Conservation (phyloP, 441 rosid genomes). For the Arabidopsis lyrata region DNA sequence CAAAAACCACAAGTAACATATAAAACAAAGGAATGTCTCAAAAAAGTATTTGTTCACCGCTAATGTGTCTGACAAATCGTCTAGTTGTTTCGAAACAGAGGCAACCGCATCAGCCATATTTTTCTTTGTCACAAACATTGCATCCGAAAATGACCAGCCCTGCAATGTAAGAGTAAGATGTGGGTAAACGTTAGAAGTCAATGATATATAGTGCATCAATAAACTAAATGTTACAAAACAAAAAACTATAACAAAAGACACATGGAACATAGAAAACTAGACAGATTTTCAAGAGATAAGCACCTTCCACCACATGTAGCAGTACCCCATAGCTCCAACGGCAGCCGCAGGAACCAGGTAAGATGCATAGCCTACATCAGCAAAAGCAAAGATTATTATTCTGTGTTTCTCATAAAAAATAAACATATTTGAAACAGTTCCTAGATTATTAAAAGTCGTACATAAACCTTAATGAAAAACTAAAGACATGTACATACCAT, state of each 20-base stretch:
- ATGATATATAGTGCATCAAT: background rate
- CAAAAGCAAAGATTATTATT: constrained; percentile 16
- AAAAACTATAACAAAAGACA: constrained; percentile 25
- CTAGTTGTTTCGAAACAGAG: constrained; percentile 79
- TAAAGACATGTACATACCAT: constrained; percentile 50
- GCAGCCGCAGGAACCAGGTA: constrained; percentile 92
- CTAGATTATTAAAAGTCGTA: constrained; percentile 1
- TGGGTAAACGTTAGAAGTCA: constrained; percentile 6
- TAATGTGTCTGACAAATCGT: constrained; percentile 72
- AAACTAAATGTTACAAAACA: background rate
- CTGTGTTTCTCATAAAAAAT: background rate
- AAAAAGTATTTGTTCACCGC: constrained; percentile 48
- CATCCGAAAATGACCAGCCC: constrained; percentile 92
- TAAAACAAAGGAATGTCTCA: background rate
- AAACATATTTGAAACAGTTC: background rate
- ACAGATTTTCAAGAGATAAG: constrained; percentile 32
- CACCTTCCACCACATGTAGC: constrained; percentile 98
- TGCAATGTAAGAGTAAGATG: constrained; percentile 44
- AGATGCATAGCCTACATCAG: constrained; percentile 67
- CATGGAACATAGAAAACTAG: background rate
- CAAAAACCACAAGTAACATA: background rate
- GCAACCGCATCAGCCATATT: constrained; percentile 87
- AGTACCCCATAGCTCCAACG: constrained; percentile 91
- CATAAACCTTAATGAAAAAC: constrained; percentile 8
- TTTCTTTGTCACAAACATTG: constrained; percentile 86